phyloP scores from a whole-genome alignment of 164 flowering plant species.

The Annona squamosa region DNA sequence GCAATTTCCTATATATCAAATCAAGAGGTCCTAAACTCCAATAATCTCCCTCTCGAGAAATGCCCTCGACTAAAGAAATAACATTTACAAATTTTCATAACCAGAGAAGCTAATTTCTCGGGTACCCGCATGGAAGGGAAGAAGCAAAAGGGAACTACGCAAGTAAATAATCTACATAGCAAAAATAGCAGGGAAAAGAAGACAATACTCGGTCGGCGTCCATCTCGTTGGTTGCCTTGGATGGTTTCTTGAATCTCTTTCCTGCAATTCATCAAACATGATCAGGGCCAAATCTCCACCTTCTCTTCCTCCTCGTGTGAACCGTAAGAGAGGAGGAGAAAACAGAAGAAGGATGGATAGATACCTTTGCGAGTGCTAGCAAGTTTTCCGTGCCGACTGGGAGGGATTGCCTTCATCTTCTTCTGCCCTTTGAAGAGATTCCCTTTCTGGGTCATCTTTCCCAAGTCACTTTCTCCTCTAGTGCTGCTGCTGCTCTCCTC shows the following conservation, averaged over 20 bases:
- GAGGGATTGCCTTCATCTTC: constrained; percentile 61
- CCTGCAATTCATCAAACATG: constrained; percentile 4
- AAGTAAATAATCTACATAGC: not conserved
- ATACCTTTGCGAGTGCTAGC: constrained; percentile 60
- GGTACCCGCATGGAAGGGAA: no score
- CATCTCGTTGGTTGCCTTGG: constrained; percentile 14
- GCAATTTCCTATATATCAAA: no score
- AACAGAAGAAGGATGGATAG: not conserved
- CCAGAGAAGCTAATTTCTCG: no score
- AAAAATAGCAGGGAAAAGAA: not conserved
- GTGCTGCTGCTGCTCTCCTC: not conserved
- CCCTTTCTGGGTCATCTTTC: constrained; percentile 67
- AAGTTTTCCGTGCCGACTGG: constrained; percentile 66
- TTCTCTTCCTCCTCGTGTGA: not conserved
- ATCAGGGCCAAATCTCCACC: not conserved
- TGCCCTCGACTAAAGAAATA: no score
- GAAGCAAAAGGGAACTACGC: no score
- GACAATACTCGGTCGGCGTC: constrained; percentile 11
- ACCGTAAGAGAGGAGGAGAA: no score
- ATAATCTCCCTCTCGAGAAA: no score
- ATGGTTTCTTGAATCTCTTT: constrained; percentile 15
- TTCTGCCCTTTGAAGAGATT: constrained; percentile 70
- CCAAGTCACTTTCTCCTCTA: not conserved
- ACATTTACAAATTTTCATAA: no score
- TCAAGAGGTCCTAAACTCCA: no score